Evolutionary conservation across 768 basidiomycete genomes (phyloP).

Genomic region (Mycena polygramma): DNA sequence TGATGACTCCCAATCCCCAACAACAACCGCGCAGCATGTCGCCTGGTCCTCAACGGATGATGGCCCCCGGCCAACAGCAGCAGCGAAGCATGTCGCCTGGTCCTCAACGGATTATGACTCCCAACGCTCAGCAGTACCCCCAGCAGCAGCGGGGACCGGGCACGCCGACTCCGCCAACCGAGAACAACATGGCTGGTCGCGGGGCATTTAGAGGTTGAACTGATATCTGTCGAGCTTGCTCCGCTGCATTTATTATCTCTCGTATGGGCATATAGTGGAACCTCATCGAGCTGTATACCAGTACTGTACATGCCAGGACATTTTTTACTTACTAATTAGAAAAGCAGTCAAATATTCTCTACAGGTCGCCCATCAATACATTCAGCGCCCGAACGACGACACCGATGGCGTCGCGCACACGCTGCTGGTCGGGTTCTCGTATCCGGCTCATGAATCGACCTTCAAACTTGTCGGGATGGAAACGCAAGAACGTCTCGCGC

Average conservation of each 20-base stretch:
- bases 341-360: slow-evolving; percentile 18
- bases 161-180: slow-evolving; percentile 38
- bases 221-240: background rate
- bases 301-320: slow-evolving; percentile 23
- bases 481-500: slow-evolving; percentile 77
- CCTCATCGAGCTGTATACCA: slow-evolving; percentile 29
- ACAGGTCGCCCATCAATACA: slow-evolving; percentile 58
- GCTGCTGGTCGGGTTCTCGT: slow-evolving; percentile 57
- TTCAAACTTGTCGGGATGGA: slow-evolving; percentile 88
- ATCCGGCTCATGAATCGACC: slow-evolving; percentile 74
- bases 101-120: background rate
- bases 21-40: slow-evolving; percentile 23
- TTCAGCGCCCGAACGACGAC: slow-evolving; percentile 74
- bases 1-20: slow-evolving; percentile 23
- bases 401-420: slow-evolving; percentile 71
- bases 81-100: slow-evolving; percentile 17
- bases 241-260: slow-evolving; percentile 26
- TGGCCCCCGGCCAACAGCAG: slow-evolving; percentile 15
- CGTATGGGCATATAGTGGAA: slow-evolving; percentile 15
- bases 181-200: slow-evolving; percentile 55
- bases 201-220: slow-evolving; percentile 52
- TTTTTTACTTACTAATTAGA: slow-evolving; percentile 26
- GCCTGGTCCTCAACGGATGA: slow-evolving; percentile 23
- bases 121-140: slow-evolving; percentile 27
- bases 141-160: slow-evolving; percentile 41